Evolutionary conservation across 306 rosid species (phyloP), one percentile per base, ranked within the genome.

Genomic region (Biancaea sappan): DNA sequence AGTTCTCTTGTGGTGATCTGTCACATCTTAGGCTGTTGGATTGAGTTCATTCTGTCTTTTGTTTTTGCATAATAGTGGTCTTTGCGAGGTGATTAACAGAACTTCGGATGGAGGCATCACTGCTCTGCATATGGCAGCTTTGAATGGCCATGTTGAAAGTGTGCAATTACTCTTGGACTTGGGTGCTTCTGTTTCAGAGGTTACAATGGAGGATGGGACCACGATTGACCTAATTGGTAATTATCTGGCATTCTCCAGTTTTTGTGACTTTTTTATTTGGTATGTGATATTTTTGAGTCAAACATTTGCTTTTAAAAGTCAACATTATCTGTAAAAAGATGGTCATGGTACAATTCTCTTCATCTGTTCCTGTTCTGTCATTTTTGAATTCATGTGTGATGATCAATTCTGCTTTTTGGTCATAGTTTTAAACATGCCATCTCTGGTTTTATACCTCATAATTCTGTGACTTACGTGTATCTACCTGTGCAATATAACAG

Each of bases 41-140:
- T 51, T 67, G 72, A 76, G 78, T 71, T 84, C 32, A 57, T 52
- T 79, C 75, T 48, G 25, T 79, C 37, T 53, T 69, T 68, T 48
- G 59, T 58, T 78, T 82, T 67, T 79, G 78, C 35, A 51, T 64
- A 21, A 53, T 62, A 94, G 99, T 66, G 88, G 88, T 59, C 86
- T 94, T 64, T 75, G 56, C 34, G 86, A 86, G 86, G 79, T 86
- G n/a, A 83, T 94, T 68, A 88, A 88, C 81, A 83, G 66, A 80
- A 86, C 91, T 25, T 82, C 99, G 50, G 99, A 94, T 86, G 99
- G 99, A 84, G 96, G 99, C 78, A 88, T 92, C 76, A 92, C 97
- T 77, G 95, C 99, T 37, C 81, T 94, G 82, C 99, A 94, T 86
- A 91, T 94, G 99, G 96, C 99, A 16, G 88, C 99, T 69, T 74